These are phyloP conservation scores for Aspergillus neoniger DNA, from an alignment of 2,329 filamentous ascomycete species.

Conservation along the genomic window DNA sequence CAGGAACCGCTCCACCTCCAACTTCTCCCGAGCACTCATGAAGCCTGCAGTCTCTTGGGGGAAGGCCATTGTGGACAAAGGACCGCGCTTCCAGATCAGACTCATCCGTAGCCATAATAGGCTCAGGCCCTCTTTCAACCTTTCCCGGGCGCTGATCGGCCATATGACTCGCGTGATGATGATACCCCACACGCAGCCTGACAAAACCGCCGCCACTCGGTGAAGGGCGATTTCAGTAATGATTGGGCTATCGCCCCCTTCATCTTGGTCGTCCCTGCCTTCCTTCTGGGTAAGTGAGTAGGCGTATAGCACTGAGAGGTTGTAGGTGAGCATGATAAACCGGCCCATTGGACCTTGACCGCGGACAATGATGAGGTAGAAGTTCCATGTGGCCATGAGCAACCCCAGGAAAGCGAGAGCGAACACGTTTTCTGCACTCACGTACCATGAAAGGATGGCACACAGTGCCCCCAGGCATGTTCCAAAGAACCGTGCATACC, in stretches of 20 bases:
- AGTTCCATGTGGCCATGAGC: constrained; percentile 77
- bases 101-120: constrained; percentile 94
- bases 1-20: constrained; percentile 77
- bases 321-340: constrained; percentile 94
- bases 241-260: constrained; percentile 78
- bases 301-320: constrained; percentile 89
- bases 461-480: constrained; percentile 78
- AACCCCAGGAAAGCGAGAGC: constrained; percentile 80
- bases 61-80: constrained; percentile 71
- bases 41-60: constrained; percentile 64
- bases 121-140: constrained; percentile 85
- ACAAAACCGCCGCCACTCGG: constrained; percentile 80
- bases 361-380: constrained; percentile 83
- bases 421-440: constrained; percentile 71
- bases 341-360: constrained; percentile 87
- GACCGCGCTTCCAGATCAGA: constrained; percentile 93
- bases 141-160: constrained; percentile 86
- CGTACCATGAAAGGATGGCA: constrained; percentile 75
- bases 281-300: constrained; percentile 84
- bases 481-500: constrained; percentile 79
- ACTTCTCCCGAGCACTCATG: constrained; percentile 85
- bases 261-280: constrained; percentile 77
- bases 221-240: constrained; percentile 88
- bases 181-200: constrained; percentile 88
- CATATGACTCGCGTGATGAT: constrained; percentile 86